These are phyloP conservation scores for Neurospora crassa DNA, from an alignment of 2,329 filamentous ascomycete genomes.

Conservation along the genomic window DNA sequence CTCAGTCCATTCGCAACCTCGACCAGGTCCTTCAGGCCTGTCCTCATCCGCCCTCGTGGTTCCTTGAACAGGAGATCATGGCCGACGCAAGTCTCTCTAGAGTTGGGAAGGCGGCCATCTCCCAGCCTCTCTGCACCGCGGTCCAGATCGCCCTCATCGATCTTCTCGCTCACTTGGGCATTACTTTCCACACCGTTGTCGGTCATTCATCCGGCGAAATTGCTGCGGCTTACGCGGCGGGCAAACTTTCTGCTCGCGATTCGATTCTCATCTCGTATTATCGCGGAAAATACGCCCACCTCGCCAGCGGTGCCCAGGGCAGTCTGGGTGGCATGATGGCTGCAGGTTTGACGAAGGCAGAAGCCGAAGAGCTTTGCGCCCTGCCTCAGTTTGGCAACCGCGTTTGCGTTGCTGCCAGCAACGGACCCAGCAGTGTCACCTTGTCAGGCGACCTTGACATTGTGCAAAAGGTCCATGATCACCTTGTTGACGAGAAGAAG, in stretches of 20 bases:
- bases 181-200: conserved; percentile 24
- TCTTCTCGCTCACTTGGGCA: conserved; percentile 18
- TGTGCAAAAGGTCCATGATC: conserved; percentile 16
- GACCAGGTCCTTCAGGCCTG: conserved; percentile 22
- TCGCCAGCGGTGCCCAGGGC: conserved; percentile 15
- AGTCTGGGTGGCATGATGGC: conserved; percentile 27
- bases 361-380: conserved; percentile 20
- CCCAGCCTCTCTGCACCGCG: conserved; percentile 44
- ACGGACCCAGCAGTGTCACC: conserved; percentile 24
- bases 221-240: conserved; percentile 32
- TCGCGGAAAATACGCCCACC: conserved; percentile 26
- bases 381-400: conserved; percentile 16
- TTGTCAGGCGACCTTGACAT: conserved; percentile 26
- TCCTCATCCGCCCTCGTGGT: conserved; percentile 21
- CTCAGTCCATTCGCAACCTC: conserved; percentile 24
- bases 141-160: conserved; percentile 36
- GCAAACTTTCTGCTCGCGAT: conserved; percentile 24
- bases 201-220: conserved; percentile 36
- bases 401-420: conserved; percentile 24
- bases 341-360: conserved; percentile 20
- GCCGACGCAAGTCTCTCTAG: conserved; percentile 19
- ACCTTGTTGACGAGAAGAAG: conserved; percentile 17
- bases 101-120: conserved; percentile 29
- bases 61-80: conserved; percentile 26
- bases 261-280: conserved; percentile 32